Conservation (phyloP, 345 rosid species). For the Balakata baccata region DNA sequence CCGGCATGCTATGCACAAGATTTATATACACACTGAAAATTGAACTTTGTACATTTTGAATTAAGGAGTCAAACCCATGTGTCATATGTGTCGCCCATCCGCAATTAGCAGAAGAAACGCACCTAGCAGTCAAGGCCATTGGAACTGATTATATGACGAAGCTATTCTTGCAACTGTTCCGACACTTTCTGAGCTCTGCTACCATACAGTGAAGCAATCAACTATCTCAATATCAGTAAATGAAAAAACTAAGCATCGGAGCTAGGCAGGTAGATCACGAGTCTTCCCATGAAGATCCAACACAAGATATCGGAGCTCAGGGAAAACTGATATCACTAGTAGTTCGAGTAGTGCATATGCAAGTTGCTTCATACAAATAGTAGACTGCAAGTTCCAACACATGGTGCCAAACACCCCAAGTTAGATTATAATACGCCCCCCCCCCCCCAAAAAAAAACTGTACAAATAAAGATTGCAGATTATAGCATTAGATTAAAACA, state of each 20-base stretch:
- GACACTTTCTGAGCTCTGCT: background rate
- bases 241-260: background rate
- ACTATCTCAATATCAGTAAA: background rate
- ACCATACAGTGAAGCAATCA: background rate
- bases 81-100: slow-evolving; percentile 3
- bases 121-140: background rate
- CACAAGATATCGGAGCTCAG: slow-evolving; percentile 75
- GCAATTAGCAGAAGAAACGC: background rate
- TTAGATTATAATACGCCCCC: background rate
- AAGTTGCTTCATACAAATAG: slow-evolving; percentile 85
- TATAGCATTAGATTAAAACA: too few relatives aligned
- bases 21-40: slow-evolving; percentile 26
- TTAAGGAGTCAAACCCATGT: background rate
- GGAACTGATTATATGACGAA: background rate
- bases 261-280: slow-evolving; percentile 24
- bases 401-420: background rate
- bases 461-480: background rate
- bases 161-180: background rate
- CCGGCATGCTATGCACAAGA: background rate
- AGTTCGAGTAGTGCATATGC: slow-evolving; percentile 70
- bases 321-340: slow-evolving; percentile 69
- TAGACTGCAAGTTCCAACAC: slow-evolving; percentile 54
- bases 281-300: slow-evolving; percentile 55
- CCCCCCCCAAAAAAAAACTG: background rate
- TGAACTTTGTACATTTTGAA: slow-evolving; percentile 34